Percentiles rank a stretch among this genome's conserved stretches.
phyloP scores from a whole-genome alignment of 345 rosid species.

The Lepidium didymum region DNA sequence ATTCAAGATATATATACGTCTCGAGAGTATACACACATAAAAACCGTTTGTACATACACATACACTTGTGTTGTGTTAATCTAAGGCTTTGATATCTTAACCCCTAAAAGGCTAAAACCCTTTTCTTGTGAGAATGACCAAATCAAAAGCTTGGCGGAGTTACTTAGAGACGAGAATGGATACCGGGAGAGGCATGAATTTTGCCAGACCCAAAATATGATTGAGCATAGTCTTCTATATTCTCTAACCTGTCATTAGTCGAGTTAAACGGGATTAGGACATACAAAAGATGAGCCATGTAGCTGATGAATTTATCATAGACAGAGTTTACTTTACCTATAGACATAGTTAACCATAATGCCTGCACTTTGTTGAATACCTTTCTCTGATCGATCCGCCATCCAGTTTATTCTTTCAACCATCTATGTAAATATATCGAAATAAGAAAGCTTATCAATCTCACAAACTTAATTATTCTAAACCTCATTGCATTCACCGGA shows the following conservation, averaged over 20 bases:
- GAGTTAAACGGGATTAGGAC: background rate
- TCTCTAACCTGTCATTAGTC: constrained; percentile 46
- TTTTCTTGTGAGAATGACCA: background rate
- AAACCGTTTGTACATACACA: constrained; percentile 14
- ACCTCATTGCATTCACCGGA: background rate
- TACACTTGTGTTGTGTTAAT: constrained; percentile 7
- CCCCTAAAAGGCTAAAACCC: background rate
- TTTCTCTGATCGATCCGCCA: constrained; percentile 78
- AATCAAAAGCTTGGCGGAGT: background rate
- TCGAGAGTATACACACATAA: background rate
- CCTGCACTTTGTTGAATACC: constrained; percentile 72
- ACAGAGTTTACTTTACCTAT: constrained; percentile 45
- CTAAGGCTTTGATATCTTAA: background rate
- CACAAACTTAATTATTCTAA: background rate
- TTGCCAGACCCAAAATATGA: constrained; percentile 61
- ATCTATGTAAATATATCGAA: constrained; percentile 39
- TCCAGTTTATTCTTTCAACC: constrained; percentile 93
- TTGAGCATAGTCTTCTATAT: constrained; percentile 75
- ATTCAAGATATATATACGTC: background rate
- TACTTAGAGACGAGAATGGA: constrained; percentile 23
- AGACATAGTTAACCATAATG: constrained; percentile 85
- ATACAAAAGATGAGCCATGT: background rate
- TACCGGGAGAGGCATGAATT: constrained; percentile 55
- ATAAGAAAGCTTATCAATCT: background rate
- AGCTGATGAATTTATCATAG: background rate